Evolutionary conservation across 192 early-diverging fungal genomes (phyloP).

Genomic region (Rhizophagus sp.): DNA sequence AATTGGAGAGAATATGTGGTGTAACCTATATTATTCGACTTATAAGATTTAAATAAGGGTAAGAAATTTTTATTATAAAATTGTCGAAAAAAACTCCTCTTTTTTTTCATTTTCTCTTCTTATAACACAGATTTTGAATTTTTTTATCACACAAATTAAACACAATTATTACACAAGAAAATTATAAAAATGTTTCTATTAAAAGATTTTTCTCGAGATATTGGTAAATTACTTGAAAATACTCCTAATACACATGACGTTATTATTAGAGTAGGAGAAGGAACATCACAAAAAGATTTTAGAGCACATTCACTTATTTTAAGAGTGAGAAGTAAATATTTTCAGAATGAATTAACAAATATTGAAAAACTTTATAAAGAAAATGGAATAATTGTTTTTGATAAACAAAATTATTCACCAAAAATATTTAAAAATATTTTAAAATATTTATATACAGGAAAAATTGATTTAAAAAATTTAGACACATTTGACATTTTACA

Average conservation of each 20-base stretch:
- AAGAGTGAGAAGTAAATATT: neutral
- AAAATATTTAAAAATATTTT: neutral
- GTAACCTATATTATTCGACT: too few relatives aligned
- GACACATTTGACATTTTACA: neutral
- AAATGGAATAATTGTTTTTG: neutral
- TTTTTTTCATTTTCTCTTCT: too few relatives aligned
- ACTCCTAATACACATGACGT: neutral
- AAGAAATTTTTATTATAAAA: too few relatives aligned
- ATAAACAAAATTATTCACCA: neutral
- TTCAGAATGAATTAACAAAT: neutral
- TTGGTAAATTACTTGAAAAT: neutral
- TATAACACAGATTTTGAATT: too few relatives aligned
- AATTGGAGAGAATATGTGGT: too few relatives aligned
- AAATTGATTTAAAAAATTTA: neutral
- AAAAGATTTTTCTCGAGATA: neutral
- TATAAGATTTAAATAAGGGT: too few relatives aligned
- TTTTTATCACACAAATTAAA: too few relatives aligned
- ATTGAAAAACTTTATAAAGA: neutral
- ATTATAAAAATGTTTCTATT: neutral
- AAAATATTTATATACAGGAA: conserved; percentile 18
- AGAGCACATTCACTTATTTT: conserved; percentile 9
- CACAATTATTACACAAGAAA: too few relatives aligned
- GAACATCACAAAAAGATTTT: neutral
- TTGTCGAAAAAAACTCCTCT: too few relatives aligned
- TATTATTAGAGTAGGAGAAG: neutral